phyloP scores from a whole-genome alignment of 169 alveolate species.

The Theileria equi region DNA sequence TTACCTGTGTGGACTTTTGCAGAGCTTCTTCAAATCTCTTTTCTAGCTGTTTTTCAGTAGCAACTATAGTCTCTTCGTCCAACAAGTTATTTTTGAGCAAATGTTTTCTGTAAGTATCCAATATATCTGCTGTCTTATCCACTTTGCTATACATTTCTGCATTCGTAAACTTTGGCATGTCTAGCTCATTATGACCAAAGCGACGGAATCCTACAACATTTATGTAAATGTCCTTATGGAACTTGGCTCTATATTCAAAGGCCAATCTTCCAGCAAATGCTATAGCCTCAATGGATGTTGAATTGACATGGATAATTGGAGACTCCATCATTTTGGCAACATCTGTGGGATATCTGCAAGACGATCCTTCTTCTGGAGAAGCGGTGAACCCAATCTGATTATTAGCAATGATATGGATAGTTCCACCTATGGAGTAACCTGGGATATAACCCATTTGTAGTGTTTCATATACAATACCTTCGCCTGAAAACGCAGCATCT shows the following conservation, averaged over 20 bases:
- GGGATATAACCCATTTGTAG: slow-evolving; percentile 87
- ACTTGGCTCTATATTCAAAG: slow-evolving; percentile 84
- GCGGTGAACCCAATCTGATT: slow-evolving; percentile 95
- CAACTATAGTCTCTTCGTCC: slow-evolving; percentile 72
- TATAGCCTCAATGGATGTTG: slow-evolving; percentile 90
- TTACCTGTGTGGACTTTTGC: slow-evolving; percentile 70
- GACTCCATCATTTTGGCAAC: slow-evolving; percentile 88
- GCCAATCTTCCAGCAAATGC: slow-evolving; percentile 86
- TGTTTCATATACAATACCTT: slow-evolving; percentile 93
- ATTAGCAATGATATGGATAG: slow-evolving; percentile 86
- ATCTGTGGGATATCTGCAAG: slow-evolving; percentile 87
- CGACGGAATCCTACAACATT: slow-evolving; percentile 91
- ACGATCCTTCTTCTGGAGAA: slow-evolving; percentile 85
- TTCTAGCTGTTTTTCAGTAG: slow-evolving; percentile 68
- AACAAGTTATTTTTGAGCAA: slow-evolving; percentile 78
- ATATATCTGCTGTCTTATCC: slow-evolving; percentile 78
- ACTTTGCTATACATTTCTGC: slow-evolving; percentile 88
- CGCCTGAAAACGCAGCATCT: slow-evolving; percentile 94
- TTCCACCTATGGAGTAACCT: slow-evolving; percentile 88
- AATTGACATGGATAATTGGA: slow-evolving; percentile 93
- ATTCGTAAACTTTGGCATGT: slow-evolving; percentile 93
- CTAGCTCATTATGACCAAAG: slow-evolving; percentile 92
- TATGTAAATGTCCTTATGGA: slow-evolving; percentile 85
- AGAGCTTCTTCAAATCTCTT: slow-evolving; percentile 76
- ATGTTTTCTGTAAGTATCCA: slow-evolving; percentile 75